These are phyloP conservation scores for Ogataea ganodermae DNA, from an alignment of 805 yeast species.

Conservation along the genomic window DNA sequence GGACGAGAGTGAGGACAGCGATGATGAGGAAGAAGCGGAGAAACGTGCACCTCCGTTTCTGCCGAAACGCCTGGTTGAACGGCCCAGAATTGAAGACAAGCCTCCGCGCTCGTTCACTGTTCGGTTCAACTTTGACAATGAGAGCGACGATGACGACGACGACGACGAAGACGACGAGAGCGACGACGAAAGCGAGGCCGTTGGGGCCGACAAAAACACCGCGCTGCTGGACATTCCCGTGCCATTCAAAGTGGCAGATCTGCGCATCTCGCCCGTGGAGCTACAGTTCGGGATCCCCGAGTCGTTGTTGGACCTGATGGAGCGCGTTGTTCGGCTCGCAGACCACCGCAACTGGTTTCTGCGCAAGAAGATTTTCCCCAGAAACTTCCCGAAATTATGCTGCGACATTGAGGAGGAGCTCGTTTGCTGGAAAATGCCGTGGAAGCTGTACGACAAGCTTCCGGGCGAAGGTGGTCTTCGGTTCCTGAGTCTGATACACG, in stretches of 20 bases:
- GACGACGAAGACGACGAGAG: conserved; percentile 12
- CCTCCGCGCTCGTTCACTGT: conserved; percentile 38
- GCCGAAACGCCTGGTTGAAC: conserved; percentile 26
- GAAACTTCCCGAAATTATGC: conserved; percentile 57
- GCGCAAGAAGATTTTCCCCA: conserved; percentile 44
- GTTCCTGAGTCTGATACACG: conserved; percentile 43
- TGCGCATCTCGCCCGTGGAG: conserved; percentile 34
- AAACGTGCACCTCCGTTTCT: conserved; percentile 18
- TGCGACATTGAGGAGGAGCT: conserved; percentile 56
- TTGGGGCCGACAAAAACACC: conserved; percentile 2
- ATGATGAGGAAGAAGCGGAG: conserved; percentile 15
- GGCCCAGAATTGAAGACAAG: conserved; percentile 31
- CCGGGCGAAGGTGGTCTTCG: conserved; percentile 16
- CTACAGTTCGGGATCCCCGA: conserved; percentile 51
- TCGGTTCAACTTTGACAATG: conserved; percentile 25
- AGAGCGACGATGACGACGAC: conserved; percentile 14
- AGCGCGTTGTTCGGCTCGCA: conserved; percentile 47
- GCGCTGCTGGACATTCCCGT: conserved; percentile 14
- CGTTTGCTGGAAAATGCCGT: conserved; percentile 47
- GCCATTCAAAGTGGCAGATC: conserved; percentile 20
- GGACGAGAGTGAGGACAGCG: neutral
- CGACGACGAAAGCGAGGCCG: conserved; percentile 3
- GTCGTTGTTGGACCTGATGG: conserved; percentile 47
- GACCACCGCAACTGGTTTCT: conserved; percentile 54
- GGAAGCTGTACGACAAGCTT: conserved; percentile 41